Base-by-base conservation (phyloP, 1,139 yeast genomes). In the Lodderomyces elongisporus region DNA sequence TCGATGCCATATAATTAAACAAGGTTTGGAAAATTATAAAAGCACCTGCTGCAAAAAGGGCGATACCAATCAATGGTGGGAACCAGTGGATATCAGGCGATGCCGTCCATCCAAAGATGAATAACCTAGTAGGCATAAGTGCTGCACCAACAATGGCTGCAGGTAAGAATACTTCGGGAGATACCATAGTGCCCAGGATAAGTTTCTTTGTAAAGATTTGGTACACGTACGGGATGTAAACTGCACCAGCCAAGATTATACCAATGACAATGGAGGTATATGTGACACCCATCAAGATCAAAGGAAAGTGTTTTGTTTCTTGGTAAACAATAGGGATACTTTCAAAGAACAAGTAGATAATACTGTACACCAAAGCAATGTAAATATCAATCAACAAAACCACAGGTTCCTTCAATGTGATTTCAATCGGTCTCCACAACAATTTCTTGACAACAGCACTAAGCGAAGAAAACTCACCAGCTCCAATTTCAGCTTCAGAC, bases 131-230 rank as follows among this genome's bases (percentile, higher is more conserved):
- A 3, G 66, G 63, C 58, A 59, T 49, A 16, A 50, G 27, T 8
- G 52, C 28, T 29, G 57, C 41, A 4, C 65, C 66, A 24, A 53
- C 34, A 23, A 60, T 54, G 51, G 80, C 65, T 7, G 75, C 59
- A 9, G 74, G 75, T 27, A 82, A 56, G 37, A 85, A 68, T 37
- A 68, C 70, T 46, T 83, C 91, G 0, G 91, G 87, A 9, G 58
- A 48, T 0, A 75, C 60, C 17, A 50, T 48, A n/a, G 13, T 17
- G 22, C 60, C 61, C 20, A 51, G 51, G 4, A 52, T 44, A 4
- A 44, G 33, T n/a, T 56, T 63, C 31, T 60, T 43, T 14, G 62
- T 55, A 33, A 51, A 58, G 2, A 18, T 33, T 20, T 37, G 35
- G 21, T 44, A 37, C 15, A 53, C 45, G 14, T 44, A 28, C 0